Conservation (phyloP, 805 yeast species). For the Suhomyces tanzawaensis region DNA sequence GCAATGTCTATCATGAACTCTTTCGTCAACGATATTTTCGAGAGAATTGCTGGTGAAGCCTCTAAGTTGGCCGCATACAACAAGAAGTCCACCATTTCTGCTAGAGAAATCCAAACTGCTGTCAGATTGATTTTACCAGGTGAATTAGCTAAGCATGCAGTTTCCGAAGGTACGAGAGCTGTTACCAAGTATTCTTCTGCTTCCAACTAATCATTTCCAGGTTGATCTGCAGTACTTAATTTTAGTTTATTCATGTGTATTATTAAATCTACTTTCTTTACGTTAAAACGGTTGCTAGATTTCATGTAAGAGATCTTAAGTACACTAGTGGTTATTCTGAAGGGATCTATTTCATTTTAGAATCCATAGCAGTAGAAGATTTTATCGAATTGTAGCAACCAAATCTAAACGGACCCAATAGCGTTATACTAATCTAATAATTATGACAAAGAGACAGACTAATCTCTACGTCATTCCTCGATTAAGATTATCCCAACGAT, state of each 20-base stretch:
- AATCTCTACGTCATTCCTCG: no score
- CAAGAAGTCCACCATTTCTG: constrained; percentile 39
- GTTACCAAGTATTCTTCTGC: constrained; percentile 40
- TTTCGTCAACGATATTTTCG: constrained; percentile 36
- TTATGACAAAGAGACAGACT: no score
- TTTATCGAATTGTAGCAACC: no score
- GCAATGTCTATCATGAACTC: constrained; percentile 42
- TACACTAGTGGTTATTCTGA: no score
- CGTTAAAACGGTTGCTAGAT: no score
- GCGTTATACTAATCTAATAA: no score
- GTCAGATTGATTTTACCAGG: constrained; percentile 41
- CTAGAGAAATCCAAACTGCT: constrained; percentile 39
- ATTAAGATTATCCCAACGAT: no score
- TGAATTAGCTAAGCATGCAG: constrained; percentile 41
- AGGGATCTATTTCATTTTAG: no score
- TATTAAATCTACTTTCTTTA: constrained; percentile 12
- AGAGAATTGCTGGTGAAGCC: constrained; percentile 37
- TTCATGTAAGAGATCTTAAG: no score
- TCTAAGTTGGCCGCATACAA: constrained; percentile 41
- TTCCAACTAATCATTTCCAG: constrained; percentile 24
- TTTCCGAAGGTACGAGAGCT: constrained; percentile 41
- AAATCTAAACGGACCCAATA: no score
- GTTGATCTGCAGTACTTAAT: constrained; percentile 1
- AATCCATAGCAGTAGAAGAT: no score
- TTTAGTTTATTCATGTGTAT: constrained; percentile 12